These are phyloP conservation scores for Cynanchum wilfordii DNA, from an alignment of 257 asterid genomes.

Conservation along the genomic window DNA sequence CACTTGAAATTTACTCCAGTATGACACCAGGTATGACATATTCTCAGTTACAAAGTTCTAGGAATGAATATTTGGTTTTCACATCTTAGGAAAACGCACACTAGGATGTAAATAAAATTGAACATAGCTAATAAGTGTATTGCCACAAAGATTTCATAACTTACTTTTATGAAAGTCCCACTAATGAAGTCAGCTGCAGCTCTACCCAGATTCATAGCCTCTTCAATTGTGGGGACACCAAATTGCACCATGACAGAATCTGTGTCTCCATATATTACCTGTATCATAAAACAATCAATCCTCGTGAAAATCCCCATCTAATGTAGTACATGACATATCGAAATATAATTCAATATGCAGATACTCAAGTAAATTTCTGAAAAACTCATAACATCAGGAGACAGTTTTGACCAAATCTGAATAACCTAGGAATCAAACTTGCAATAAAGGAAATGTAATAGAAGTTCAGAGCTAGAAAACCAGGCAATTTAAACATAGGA, in stretches of 20 bases:
- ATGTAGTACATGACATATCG: background rate
- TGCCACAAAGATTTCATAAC: conserved; percentile 11
- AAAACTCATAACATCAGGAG: background rate
- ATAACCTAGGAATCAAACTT: no score
- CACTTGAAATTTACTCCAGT: background rate
- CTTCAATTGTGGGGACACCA: conserved; percentile 86
- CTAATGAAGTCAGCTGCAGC: conserved; percentile 96
- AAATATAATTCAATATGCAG: background rate
- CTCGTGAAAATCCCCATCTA: background rate
- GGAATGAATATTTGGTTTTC: background rate
- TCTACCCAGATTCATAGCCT: conserved; percentile 89
- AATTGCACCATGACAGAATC: conserved; percentile 99
- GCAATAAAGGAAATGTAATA: no score
- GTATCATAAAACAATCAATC: conserved; percentile 21
- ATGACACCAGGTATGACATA: background rate
- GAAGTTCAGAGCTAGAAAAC: no score
- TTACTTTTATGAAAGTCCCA: conserved; percentile 78
- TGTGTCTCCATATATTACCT: conserved; percentile 99
- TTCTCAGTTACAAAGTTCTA: background rate
- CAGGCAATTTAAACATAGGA: no score
- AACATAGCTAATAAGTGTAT: conserved; percentile 5
- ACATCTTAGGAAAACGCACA: background rate
- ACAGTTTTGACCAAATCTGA: background rate
- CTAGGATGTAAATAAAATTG: background rate
- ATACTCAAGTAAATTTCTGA: background rate